Base-by-base conservation (phyloP, 495 filamentous ascomycete genomes). In the Achaetomiella virescens region DNA sequence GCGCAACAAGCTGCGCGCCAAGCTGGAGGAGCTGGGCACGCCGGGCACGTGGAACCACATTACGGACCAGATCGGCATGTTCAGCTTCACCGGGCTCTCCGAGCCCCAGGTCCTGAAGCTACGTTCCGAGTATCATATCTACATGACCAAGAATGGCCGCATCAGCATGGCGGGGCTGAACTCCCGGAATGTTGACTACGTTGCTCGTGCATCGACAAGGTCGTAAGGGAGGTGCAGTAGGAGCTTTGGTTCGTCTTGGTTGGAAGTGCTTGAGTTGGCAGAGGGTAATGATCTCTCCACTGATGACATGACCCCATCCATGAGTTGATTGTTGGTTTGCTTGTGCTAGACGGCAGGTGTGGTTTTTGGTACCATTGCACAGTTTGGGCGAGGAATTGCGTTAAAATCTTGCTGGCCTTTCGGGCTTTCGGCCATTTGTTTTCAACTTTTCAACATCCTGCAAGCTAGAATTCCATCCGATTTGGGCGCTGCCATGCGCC, bases 51-150 rank as follows among this genome's bases (percentile, higher is more conserved):
- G 93, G 93, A 86, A 89, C 54, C 93, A 99, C 72, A 95, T 99
- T 68, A 95, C 91, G 9, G 86, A 93, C 58, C 93, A 99, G 80
- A 99, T 99, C 70, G 93, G 93, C 64, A 99, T 99, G 93, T 99
- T 99, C 75, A 91, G 87, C 66, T 99, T 95, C 70, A 99, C 93
- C 2, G 93, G 93, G 0, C 69, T 99, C 70, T 84, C 68, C 1
- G 92, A 97, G 78, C 66, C 78, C 47, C 93, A 99, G 71, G 93
- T 96, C n/a, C 63, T 81, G 70, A 82, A 84, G 70, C 67, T 99
- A 57, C 78, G 89, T 49, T 81, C 85, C 45, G 85, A 92, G 60
- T 86, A 77, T 63, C 95, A 97, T 67, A 79, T 99, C 36, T 99
- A 99, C 70, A 95, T 97, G 89, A 97, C 95, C 25, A 97, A 97